Evolutionary conservation across 495 filamentous ascomycete species (phyloP), one percentile per base, ranked within the genome.

Genomic region (Aspergillus mulundensis): DNA sequence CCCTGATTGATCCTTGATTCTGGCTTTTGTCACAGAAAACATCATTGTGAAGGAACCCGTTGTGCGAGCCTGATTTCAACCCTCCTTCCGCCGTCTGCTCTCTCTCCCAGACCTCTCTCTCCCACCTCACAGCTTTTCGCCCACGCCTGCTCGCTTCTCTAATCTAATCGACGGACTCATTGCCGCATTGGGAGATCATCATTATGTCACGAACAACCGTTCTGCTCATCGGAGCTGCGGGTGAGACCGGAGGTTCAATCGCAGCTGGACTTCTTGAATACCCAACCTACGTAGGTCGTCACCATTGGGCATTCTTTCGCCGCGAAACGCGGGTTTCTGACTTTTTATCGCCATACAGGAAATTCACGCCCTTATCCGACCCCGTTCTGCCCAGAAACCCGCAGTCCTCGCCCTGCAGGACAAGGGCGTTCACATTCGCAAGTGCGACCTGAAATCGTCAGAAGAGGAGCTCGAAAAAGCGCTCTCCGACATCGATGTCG

Each of bases 211-310:
- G 67, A 63, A 77, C 71, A 59, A 74, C 67, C 45, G 72, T 78
- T 65, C 57, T 78, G 53, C 58, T 78, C 61, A 66, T 78, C 59
- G 75, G 75, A 45, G 75, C 74, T 48, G 69, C 73, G 53, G 75
- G 75, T 65, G 75, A 78, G 68, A 78, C 75, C 50, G 75, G 75
- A 62, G 72, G 75, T 40, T 78, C 75, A 12, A 78, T 78, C 54
- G 74, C 71, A n/a, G 72, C 73, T 55, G 73, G 72, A 15, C 59
- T 77, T 14, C 54, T 76, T 25, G 70, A 74, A 41, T 68, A 72
- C 56, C 72, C 72, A 41, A 54, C 52, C 50, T 78, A 73, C 61
- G 75, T 78, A 75, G 30, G 71, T 46, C 18, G 14, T 38, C 10
- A 28, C 20, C 24, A 2, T 40, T 40, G 36, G 24, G 8, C n/a